These are phyloP conservation scores for Trichosporon ovoides DNA, from an alignment of 1,284 basidiomycete species.

Conservation along the genomic window DNA sequence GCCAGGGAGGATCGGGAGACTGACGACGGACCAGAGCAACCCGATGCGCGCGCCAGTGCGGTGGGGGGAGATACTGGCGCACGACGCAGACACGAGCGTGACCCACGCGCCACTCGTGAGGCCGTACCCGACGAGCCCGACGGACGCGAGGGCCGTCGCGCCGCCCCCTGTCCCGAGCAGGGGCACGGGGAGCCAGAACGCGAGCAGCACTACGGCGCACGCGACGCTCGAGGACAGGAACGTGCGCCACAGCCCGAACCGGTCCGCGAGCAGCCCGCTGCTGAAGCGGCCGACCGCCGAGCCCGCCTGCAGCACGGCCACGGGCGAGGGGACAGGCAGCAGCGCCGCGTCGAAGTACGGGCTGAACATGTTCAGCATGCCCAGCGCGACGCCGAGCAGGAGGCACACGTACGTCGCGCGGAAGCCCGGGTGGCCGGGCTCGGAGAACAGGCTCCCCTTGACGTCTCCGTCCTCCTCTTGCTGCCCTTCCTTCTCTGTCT, in stretches of 20 bases:
- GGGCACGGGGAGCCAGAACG: conserved; percentile 21
- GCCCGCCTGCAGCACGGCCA: conserved; percentile 25
- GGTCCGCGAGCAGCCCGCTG: conserved; percentile 23
- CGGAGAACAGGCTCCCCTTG: conserved; percentile 5
- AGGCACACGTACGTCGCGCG: conserved; percentile 26
- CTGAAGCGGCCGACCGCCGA: conserved; percentile 23
- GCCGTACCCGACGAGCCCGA: conserved; percentile 40
- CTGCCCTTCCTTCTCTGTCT: background rate
- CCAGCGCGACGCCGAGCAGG: conserved; percentile 28
- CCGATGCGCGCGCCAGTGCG: conserved; percentile 44
- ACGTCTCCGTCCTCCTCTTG: conserved; percentile 27
- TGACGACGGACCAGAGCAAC: conserved; percentile 38
- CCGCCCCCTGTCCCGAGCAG: conserved; percentile 13
- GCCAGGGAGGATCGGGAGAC: conserved; percentile 33
- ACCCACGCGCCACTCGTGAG: conserved; percentile 39
- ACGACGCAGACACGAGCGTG: conserved; percentile 37
- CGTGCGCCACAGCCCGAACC: conserved; percentile 23
- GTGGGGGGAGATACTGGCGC: conserved; percentile 34
- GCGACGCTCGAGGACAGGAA: conserved; percentile 17
- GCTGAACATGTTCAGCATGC: conserved; percentile 33
- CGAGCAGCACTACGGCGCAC: conserved; percentile 18
- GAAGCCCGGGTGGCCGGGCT: background rate
- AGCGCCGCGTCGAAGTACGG: conserved; percentile 23
- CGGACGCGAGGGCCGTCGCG: conserved; percentile 21
- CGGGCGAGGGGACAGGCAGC: conserved; percentile 14